Evolutionary conservation across 176 grass and related monocot species (phyloP).

Genomic region (Oryza meridionalis): DNA sequence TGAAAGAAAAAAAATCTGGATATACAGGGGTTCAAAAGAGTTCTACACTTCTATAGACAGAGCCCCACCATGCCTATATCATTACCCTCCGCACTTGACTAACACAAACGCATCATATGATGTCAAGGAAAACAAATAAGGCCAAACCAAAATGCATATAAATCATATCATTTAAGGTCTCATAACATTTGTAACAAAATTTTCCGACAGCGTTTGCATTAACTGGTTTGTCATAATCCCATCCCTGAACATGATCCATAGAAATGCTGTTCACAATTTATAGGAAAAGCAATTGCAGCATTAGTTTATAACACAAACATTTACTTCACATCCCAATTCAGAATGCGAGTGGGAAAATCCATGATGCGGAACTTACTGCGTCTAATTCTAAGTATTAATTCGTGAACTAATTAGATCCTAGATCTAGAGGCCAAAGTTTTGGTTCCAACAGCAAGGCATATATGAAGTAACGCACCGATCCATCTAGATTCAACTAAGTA

Average conservation of each 20-base stretch:
- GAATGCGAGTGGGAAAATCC: neutral
- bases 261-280: neutral
- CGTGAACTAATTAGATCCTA: neutral
- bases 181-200: neutral
- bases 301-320: neutral
- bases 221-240: neutral
- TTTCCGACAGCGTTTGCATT: neutral
- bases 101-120: neutral
- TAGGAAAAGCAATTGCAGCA: neutral
- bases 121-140: neutral
- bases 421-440: constrained; percentile 19
- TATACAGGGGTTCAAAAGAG: no score
- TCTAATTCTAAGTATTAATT: neutral
- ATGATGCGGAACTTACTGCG: neutral
- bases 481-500: constrained; percentile 3
- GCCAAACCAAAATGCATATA: neutral
- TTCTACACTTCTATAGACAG: neutral
- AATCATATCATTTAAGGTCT: neutral
- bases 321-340: neutral
- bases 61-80: neutral
- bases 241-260: neutral
- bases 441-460: constrained; percentile 10
- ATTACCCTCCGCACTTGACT: neutral
- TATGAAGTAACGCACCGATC: neutral
- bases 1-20: neutral